Evolutionary conservation across 371 early-diverging fungal genomes (phyloP).

Genomic region (Actinomortierella wolfii): DNA sequence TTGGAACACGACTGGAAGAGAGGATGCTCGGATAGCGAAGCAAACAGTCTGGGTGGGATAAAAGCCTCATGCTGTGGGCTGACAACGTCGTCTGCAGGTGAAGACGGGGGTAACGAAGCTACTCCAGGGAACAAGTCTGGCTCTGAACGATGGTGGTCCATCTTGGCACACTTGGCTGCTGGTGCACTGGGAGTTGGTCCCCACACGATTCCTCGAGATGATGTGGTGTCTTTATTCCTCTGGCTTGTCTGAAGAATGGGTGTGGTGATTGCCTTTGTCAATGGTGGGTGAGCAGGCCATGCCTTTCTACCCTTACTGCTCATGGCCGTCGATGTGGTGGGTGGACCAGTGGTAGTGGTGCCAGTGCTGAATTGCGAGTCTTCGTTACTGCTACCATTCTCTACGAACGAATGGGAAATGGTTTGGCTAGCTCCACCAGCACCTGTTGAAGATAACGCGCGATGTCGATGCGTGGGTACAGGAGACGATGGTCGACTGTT

Average conservation of each 20-base stretch:
- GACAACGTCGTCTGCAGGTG: conserved; percentile 26
- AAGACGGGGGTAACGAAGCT: background rate
- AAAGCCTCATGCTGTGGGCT: conserved; percentile 8
- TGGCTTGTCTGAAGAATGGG: too few relatives aligned
- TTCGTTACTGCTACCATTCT: background rate
- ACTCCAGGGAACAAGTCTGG: background rate
- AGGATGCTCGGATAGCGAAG: conserved; percentile 34
- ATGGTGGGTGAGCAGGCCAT: background rate
- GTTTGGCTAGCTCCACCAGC: background rate
- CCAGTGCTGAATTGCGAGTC: too few relatives aligned
- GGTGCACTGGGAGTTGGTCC: conserved; percentile 3
- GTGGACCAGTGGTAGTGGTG: background rate
- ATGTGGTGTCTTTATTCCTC: background rate
- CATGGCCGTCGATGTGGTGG: background rate
- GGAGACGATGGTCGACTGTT: conserved; percentile 13
- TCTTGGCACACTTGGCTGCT: background rate
- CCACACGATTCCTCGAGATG: background rate
- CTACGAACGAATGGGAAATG: background rate
- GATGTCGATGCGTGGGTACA: background rate
- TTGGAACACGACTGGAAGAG: conserved; percentile 31
- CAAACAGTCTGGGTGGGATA: conserved; percentile 34
- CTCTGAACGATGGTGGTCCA: background rate
- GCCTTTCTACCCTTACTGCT: background rate
- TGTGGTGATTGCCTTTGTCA: too few relatives aligned
- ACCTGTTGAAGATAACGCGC: background rate